phyloP scores from a whole-genome alignment of 2,329 filamentous ascomycete genomes.

The Aspergillus sp. region DNA sequence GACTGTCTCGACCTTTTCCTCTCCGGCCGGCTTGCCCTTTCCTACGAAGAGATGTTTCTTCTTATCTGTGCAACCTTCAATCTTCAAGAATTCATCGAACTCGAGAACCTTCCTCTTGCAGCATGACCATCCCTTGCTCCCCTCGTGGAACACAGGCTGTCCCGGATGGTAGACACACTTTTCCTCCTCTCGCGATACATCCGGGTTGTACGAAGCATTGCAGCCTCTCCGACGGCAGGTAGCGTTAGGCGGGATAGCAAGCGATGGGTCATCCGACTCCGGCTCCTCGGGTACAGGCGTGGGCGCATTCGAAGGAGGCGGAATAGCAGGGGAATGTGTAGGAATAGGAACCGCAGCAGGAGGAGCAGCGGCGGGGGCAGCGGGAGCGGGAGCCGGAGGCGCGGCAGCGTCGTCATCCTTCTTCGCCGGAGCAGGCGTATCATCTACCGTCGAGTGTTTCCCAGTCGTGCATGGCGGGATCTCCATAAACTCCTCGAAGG shows the following conservation, averaged over 20 bases:
- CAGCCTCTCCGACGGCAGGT: conserved; percentile 81
- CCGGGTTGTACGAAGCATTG: conserved; percentile 65
- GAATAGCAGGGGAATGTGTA: conserved; percentile 34
- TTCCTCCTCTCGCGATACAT: conserved; percentile 67
- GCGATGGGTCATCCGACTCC: conserved; percentile 80
- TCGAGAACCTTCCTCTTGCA: conserved; percentile 94
- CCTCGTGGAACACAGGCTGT: conserved; percentile 92
- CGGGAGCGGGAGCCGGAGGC: conserved; percentile 27
- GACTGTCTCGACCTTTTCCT: conserved; percentile 79
- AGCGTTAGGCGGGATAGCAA: conserved; percentile 73
- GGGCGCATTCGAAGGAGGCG: conserved; percentile 36
- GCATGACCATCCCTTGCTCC: conserved; percentile 96
- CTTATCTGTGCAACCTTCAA: conserved; percentile 87
- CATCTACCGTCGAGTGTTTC: conserved; percentile 87
- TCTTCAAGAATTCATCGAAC: conserved; percentile 97
- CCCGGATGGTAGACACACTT: conserved; percentile 88
- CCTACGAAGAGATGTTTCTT: conserved; percentile 81
- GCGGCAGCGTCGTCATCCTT: conserved; percentile 27
- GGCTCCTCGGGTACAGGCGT: conserved; percentile 63
- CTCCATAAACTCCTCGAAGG: conserved; percentile 95
- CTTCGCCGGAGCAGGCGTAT: conserved; percentile 58
- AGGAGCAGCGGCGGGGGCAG: conserved; percentile 7
- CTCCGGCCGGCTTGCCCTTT: conserved; percentile 66
- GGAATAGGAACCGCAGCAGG: conserved; percentile 25
- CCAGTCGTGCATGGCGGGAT: conserved; percentile 93